These are phyloP conservation scores for Dispira simplex DNA, from an alignment of 192 early-diverging fungal species.

Conservation along the genomic window DNA sequence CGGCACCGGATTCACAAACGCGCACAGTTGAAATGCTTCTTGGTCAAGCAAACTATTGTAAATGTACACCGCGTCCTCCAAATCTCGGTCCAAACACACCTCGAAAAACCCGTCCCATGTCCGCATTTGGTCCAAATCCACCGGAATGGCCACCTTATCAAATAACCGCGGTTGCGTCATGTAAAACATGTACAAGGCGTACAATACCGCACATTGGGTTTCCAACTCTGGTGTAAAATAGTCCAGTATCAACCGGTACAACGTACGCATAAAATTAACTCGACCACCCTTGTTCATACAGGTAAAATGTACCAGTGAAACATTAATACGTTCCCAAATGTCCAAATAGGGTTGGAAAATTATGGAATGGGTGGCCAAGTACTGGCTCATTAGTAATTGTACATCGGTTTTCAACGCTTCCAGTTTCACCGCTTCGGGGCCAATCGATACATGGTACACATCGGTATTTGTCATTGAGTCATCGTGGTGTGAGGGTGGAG, in stretches of 20 bases:
- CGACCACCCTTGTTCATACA: not conserved
- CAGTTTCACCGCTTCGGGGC: not conserved
- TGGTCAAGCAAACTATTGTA: not conserved
- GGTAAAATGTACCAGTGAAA: not conserved
- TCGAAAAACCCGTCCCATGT: not conserved
- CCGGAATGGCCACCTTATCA: not conserved
- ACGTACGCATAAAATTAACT: not conserved
- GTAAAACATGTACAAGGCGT: not conserved
- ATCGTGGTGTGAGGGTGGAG: not conserved
- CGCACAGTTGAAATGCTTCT: not conserved
- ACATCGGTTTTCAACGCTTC: not conserved
- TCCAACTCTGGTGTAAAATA: slow-evolving; percentile 1
- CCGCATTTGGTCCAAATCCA: not conserved
- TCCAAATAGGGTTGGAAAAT: not conserved
- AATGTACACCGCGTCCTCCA: not conserved
- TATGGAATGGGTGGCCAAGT: not conserved
- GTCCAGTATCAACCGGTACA: not conserved
- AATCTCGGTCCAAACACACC: not conserved
- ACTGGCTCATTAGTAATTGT: not conserved
- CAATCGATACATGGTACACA: not conserved
- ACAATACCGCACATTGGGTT: not conserved
- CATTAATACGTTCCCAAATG: not conserved
- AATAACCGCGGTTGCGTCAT: not conserved
- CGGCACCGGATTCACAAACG: not conserved
- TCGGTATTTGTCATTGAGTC: not conserved